Percentiles rank a stretch among this genome's conserved stretches.
These are phyloP conservation scores for Juncus inflexus DNA, from an alignment of 176 grass and related monocot species.

Conservation along the genomic window DNA sequence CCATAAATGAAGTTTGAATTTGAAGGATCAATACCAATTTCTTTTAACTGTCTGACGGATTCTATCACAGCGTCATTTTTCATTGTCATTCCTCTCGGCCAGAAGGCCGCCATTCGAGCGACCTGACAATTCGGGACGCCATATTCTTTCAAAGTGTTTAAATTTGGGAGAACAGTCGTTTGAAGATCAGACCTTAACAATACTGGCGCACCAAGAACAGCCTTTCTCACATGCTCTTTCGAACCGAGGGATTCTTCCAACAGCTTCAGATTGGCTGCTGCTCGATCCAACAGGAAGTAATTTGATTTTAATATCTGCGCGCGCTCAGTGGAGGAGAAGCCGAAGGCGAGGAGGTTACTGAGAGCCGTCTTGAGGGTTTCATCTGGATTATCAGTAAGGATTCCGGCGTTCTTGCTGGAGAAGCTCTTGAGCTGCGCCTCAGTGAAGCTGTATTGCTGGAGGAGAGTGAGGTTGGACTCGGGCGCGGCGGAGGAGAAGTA, in stretches of 20 bases:
- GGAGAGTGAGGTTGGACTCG: constrained; percentile 18
- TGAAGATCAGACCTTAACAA: not conserved
- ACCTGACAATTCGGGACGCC: constrained; percentile 1
- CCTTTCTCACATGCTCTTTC: not conserved
- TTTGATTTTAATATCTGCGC: not conserved
- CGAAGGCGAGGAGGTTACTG: constrained; percentile 25
- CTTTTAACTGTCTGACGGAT: not conserved
- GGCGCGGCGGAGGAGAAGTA: constrained; percentile 11
- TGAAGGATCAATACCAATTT: constrained; percentile 1
- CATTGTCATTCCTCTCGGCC: not conserved
- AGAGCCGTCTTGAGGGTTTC: constrained; percentile 39
- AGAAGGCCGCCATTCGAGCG: not conserved
- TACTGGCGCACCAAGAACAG: not conserved
- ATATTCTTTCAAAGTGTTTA: not conserved
- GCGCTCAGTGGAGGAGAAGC: constrained; percentile 7
- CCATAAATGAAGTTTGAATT: constrained; percentile 15
- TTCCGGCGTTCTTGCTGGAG: not conserved
- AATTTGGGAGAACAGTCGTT: not conserved
- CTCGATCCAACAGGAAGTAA: not conserved
- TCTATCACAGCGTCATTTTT: not conserved
- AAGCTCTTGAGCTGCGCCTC: constrained; percentile 21
- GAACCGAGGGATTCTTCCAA: not conserved
- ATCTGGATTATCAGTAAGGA: constrained; percentile 26
- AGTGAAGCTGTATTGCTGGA: constrained; percentile 33
- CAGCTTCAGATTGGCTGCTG: not conserved